Evolutionary conservation across 257 asterid species (phyloP).

Genomic region (Haberlea rhodopensis): DNA sequence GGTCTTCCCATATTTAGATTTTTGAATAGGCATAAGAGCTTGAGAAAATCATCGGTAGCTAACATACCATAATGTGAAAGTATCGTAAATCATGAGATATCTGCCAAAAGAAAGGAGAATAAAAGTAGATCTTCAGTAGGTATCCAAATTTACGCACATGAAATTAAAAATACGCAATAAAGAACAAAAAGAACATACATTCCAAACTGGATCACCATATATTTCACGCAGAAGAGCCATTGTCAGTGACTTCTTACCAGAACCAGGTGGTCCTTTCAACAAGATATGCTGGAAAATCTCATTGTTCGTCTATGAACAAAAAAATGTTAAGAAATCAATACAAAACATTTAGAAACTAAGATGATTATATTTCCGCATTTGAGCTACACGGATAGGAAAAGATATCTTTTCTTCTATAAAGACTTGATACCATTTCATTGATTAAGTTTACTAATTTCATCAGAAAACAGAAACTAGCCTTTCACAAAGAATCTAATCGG

Average conservation of each 20-base stretch:
- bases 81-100: conserved; percentile 64
- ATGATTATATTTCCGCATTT: neutral
- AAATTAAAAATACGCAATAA: neutral
- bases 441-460: neutral
- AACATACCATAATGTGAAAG: conserved; percentile 64
- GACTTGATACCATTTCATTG: neutral
- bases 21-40: neutral
- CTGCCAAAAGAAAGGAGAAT: conserved; percentile 39
- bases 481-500: neutral
- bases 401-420: neutral
- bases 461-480: neutral
- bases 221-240: conserved; percentile 71
- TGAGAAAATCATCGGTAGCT: neutral
- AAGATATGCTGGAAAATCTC: conserved; percentile 59
- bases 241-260: conserved; percentile 70
- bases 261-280: conserved; percentile 73
- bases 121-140: conserved; percentile 1
- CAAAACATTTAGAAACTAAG: neutral
- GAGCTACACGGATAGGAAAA: neutral
- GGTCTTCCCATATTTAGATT: neutral
- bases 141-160: neutral
- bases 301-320: conserved; percentile 39
- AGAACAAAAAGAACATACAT: conserved; percentile 41
- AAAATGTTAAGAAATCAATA: neutral
- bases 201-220: conserved; percentile 62